A percentile compares a stretch with the other conserved stretches of the same genome.
Conservation (phyloP, 2,329 filamentous ascomycete genomes). For the Claviceps pusilla region DNA sequence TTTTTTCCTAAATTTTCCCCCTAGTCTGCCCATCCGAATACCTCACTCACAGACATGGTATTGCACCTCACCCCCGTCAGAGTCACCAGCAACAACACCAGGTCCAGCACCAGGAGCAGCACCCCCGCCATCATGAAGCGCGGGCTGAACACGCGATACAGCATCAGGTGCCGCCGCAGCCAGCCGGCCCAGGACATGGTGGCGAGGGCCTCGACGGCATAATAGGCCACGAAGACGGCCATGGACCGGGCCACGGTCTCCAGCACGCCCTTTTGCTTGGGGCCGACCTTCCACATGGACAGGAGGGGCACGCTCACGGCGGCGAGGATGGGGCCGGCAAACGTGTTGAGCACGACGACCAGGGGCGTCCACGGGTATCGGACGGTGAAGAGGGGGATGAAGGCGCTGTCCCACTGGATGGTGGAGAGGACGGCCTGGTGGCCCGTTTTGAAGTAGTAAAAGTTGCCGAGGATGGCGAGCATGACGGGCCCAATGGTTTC, state of each 20-base stretch:
- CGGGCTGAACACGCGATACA: constrained; percentile 86
- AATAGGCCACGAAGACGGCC: constrained; percentile 65
- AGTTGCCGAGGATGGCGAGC: constrained; percentile 76
- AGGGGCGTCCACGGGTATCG: constrained; percentile 82
- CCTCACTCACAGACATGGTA: constrained; percentile 62
- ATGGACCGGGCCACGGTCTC: constrained; percentile 56
- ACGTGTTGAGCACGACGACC: constrained; percentile 70
- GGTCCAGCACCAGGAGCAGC: constrained; percentile 60
- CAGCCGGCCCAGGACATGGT: constrained; percentile 85
- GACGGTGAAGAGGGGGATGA: constrained; percentile 71
- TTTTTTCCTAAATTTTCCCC: neutral
- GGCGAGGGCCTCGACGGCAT: constrained; percentile 66
- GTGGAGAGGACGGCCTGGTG: constrained; percentile 78
- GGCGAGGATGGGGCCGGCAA: constrained; percentile 75
- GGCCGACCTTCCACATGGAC: constrained; percentile 76
- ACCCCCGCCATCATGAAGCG: constrained; percentile 71
- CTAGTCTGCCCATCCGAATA: constrained; percentile 65
- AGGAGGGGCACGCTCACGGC: constrained; percentile 66
- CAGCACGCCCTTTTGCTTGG: constrained; percentile 54
- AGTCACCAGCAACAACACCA: constrained; percentile 56
- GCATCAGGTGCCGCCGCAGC: constrained; percentile 82
- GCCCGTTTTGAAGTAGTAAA: constrained; percentile 95
- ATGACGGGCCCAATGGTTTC: constrained; percentile 70
- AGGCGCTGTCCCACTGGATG: constrained; percentile 93
- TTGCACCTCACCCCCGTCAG: constrained; percentile 62